Evolutionary conservation across 441 rosid genomes (phyloP).

Genomic region (Gossypium trilobum): DNA sequence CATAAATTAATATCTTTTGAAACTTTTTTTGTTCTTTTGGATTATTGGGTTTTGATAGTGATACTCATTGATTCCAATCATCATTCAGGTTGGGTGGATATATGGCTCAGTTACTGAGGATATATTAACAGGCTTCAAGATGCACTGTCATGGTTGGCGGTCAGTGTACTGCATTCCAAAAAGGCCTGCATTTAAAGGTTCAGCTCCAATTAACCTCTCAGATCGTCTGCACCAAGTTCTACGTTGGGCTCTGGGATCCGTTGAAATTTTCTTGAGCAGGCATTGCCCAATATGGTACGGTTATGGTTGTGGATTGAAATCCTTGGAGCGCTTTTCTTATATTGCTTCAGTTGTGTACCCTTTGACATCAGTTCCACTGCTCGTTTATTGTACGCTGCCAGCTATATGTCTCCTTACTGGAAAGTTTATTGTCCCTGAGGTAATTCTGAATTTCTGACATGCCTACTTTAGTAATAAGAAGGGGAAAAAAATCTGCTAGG

Average conservation of each 20-base stretch:
- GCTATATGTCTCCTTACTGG: slow-evolving; percentile 93
- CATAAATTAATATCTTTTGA: not conserved
- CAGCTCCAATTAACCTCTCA: slow-evolving; percentile 94
- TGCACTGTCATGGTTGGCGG: slow-evolving; percentile 99
- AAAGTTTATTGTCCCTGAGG: slow-evolving; percentile 91
- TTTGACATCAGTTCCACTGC: slow-evolving; percentile 78
- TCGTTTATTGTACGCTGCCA: slow-evolving; percentile 78
- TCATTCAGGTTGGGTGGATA: slow-evolving; percentile 85
- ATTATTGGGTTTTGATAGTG: not conserved
- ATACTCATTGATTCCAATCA: not conserved
- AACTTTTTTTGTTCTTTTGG: not conserved
- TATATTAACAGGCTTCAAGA: slow-evolving; percentile 95
- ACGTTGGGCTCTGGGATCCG: slow-evolving; percentile 94
- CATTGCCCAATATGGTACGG: slow-evolving; percentile 99
- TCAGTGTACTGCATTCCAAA: slow-evolving; percentile 86
- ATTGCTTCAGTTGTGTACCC: slow-evolving; percentile 88
- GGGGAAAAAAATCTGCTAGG: not conserved
- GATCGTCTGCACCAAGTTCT: slow-evolving; percentile 98
- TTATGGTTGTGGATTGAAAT: slow-evolving; percentile 78
- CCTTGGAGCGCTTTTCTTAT: slow-evolving; percentile 82
- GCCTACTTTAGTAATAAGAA: not conserved
- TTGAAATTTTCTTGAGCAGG: slow-evolving; percentile 88
- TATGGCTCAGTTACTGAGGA: slow-evolving; percentile 97
- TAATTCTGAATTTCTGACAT: slow-evolving; percentile 21
- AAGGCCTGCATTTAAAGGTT: slow-evolving; percentile 86